Base-by-base conservation (phyloP, 345 rosid genomes). In the Cardamine resedifolia region DNA sequence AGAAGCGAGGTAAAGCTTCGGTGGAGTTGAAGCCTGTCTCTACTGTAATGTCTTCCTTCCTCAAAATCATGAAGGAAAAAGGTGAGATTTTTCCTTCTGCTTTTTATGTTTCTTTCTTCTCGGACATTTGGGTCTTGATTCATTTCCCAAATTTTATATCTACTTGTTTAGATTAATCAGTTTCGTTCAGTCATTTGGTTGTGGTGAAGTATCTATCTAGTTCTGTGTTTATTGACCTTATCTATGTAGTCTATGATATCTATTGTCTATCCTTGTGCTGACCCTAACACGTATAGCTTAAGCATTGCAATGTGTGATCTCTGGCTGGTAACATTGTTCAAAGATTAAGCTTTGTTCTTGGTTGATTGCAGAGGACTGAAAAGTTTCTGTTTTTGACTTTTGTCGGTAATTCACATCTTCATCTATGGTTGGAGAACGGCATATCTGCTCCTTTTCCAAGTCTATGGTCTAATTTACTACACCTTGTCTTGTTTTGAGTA, bases 1-100 rank as follows among this genome's bases (percentile, higher is more conserved):
- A 95, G 76, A 95, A 53, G 81, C 84, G 97, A 50, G 85, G 82
- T 14, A 95, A 91, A 79, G 85, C 90, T 20, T 76, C 85, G 1
- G 97, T 95, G 64, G 91, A 91, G 49, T 33, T 95, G 70, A 77
- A 85, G 67, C 99, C 99, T 10, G 79, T 91, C 82, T 95, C 99
- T 59, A 83, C 77, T 20, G 96, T 89, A 30, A 82, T 95, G 79
- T 89, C 99, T 61, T 89, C 96, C 4, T 95, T 95, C 70, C 96
- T 95, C 18, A 78, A 77, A 45, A 90, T 95, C 83, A 95, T 90
- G 97, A 90, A 82, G 74, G 71, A 85, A 34, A 84, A 90, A 85
- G 97, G 96, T 94, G 11, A 41, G 19, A 59, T 52, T 52, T 67
- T 66, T 74, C 0, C 10, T 39, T 71, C 3, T 33, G 8, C 38